A percentile compares a stretch with the other conserved stretches of the same genome.
Conservation (phyloP, 2,329 filamentous ascomycete species). For the Ophiostoma piceae region DNA sequence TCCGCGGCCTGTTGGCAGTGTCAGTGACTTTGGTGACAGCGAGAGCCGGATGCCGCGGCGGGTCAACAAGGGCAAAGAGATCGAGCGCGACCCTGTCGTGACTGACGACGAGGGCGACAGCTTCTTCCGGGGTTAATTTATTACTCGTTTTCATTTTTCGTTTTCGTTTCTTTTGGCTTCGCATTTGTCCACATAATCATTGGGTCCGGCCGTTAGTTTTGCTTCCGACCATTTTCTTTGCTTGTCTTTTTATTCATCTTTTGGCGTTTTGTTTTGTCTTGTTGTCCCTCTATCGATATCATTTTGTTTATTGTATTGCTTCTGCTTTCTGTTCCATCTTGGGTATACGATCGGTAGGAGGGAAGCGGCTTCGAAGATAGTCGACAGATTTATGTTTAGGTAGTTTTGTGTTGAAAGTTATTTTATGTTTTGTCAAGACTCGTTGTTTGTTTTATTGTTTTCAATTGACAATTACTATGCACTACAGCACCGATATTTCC, state of each 20-base stretch:
- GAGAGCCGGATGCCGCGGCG: constrained; percentile 23
- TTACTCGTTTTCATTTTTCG: not conserved
- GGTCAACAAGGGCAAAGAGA: constrained; percentile 48
- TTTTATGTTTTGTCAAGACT: not conserved
- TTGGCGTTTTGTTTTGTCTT: not conserved
- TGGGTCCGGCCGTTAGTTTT: not conserved
- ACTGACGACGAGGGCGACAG: constrained; percentile 29
- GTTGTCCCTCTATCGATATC: constrained; percentile 4
- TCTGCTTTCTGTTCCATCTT: constrained; percentile 8
- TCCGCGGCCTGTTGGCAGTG: not conserved
- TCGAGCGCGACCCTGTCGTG: constrained; percentile 33
- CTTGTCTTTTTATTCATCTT: not conserved
- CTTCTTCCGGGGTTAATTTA: constrained; percentile 19
- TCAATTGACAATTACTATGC: not conserved
- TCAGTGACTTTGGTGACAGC: constrained; percentile 24
- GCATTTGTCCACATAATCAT: not conserved
- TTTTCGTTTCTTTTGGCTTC: constrained; percentile 4
- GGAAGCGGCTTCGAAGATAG: not conserved
- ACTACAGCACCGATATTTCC: not conserved
- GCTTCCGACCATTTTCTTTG: not conserved
- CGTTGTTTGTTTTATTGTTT: not conserved
- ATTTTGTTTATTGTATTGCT: constrained; percentile 12
- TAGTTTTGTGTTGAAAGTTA: not conserved
- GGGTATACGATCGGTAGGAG: not conserved
- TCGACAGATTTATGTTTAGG: constrained; percentile 12